Conservation (phyloP, 192 early-diverging fungal genomes). For the Obelidium mucronatum region DNA sequence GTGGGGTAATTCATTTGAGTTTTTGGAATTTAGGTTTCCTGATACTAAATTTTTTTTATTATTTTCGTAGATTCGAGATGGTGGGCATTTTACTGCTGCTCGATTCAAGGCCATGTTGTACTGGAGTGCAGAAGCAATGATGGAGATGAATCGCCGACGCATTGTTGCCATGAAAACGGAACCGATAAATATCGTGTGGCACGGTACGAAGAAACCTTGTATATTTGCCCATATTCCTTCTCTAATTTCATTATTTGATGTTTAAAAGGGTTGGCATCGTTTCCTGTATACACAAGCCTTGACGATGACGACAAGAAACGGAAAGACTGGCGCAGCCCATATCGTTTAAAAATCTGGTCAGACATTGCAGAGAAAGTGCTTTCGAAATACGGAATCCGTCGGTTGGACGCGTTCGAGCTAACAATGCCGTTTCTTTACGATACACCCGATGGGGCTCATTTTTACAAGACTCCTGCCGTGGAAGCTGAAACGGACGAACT, state of each 20-base stretch:
- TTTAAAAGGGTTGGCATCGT: background rate
- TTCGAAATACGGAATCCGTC: background rate
- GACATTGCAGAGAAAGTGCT: conserved; percentile 16
- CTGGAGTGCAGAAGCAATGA: background rate
- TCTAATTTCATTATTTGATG: background rate
- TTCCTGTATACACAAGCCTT: background rate
- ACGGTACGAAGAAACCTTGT: background rate
- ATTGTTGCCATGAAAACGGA: background rate
- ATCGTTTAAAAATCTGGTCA: conserved; percentile 19
- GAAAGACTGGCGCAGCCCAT: conserved; percentile 18
- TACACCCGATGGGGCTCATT: background rate
- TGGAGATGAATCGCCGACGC: conserved; percentile 15
- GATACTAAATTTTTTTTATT: background rate
- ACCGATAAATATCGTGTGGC: background rate
- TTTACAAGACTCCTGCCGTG: conserved; percentile 12
- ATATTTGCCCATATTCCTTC: background rate
- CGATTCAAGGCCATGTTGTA: background rate
- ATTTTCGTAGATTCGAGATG: conserved; percentile 8
- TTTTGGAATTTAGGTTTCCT: background rate
- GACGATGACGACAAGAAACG: background rate
- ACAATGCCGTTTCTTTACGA: background rate
- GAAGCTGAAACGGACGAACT: conserved; percentile 28
- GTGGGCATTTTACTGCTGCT: conserved; percentile 3
- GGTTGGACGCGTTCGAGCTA: background rate
- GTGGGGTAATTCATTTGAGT: background rate